These are phyloP conservation scores for Sutorius australiensis DNA, from an alignment of 768 basidiomycete genomes.

Conservation along the genomic window DNA sequence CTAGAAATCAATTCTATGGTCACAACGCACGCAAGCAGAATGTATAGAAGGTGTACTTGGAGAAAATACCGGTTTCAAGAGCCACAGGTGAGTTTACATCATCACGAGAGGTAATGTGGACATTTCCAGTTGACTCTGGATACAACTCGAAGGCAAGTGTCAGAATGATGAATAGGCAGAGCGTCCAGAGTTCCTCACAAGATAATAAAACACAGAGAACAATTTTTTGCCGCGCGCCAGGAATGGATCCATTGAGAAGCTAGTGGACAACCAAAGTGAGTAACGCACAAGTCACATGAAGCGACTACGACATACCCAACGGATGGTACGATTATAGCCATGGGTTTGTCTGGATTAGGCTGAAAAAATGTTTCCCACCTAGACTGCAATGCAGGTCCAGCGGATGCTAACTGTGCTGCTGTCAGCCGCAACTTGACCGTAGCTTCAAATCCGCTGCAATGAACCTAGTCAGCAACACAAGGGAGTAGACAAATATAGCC, in stretches of 20 bases:
- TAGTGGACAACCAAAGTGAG: slow-evolving; percentile 2
- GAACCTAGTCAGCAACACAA: not conserved
- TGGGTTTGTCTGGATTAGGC: slow-evolving; percentile 51
- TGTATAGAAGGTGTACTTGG: slow-evolving; percentile 32
- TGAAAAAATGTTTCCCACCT: slow-evolving; percentile 53
- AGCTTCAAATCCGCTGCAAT: slow-evolving; percentile 48
- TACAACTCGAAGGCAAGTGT: slow-evolving; percentile 30
- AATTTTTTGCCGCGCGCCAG: slow-evolving; percentile 22
- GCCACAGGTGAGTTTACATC: slow-evolving; percentile 40
- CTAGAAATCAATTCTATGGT: not conserved
- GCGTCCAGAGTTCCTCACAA: slow-evolving; percentile 22
- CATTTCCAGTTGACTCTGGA: slow-evolving; percentile 43
- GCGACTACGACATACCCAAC: slow-evolving; percentile 34
- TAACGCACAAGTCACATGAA: not conserved
- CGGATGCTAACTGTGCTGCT: slow-evolving; percentile 43
- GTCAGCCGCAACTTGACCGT: slow-evolving; percentile 54
- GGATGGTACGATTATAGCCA: slow-evolving; percentile 39
- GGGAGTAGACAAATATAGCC: not conserved
- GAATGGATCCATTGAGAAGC: slow-evolving; percentile 22
- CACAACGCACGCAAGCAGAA: not conserved
- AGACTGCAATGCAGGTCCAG: slow-evolving; percentile 42
- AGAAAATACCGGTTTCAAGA: slow-evolving; percentile 45
- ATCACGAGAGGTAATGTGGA: slow-evolving; percentile 44
- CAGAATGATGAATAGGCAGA: not conserved
- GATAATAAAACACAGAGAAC: slow-evolving; percentile 29